These are phyloP conservation scores for Chionographis japonica DNA, from an alignment of 106 monocot species.

Conservation along the genomic window DNA sequence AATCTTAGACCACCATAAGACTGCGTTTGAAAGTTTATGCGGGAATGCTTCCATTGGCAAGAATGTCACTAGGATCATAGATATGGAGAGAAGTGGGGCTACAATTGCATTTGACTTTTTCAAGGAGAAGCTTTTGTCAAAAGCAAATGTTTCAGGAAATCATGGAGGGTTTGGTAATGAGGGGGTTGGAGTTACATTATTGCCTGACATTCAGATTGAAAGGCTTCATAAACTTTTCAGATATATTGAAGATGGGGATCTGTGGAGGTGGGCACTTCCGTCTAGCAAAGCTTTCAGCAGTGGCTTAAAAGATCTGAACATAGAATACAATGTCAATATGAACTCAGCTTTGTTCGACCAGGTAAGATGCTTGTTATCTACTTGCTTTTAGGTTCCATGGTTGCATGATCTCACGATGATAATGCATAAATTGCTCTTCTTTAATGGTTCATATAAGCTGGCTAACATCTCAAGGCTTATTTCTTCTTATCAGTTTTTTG, in stretches of 20 bases:
- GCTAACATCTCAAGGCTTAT: too few relatives aligned
- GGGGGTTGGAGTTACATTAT: slow-evolving; percentile 14
- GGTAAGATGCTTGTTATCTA: slow-evolving; percentile 24
- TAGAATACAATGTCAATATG: slow-evolving; percentile 71
- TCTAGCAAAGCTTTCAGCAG: slow-evolving; percentile 89
- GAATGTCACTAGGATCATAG: slow-evolving; percentile 78
- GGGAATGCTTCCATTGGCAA: slow-evolving; percentile 26
- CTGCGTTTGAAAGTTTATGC: slow-evolving; percentile 63
- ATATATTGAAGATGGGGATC: slow-evolving; percentile 87
- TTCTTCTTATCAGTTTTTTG: too few relatives aligned
- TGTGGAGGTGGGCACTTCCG: slow-evolving; percentile 89
- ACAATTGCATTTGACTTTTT: slow-evolving; percentile 90
- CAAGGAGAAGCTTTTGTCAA: slow-evolving; percentile 45
- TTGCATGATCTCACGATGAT: background rate
- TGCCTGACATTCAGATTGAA: slow-evolving; percentile 40
- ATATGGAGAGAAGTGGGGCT: slow-evolving; percentile 90
- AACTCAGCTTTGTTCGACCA: slow-evolving; percentile 71
- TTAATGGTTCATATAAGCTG: background rate
- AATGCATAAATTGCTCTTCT: background rate
- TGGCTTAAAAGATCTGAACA: slow-evolving; percentile 71
- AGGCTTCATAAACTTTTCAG: slow-evolving; percentile 61
- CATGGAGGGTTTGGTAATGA: slow-evolving; percentile 9
- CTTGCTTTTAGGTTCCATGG: background rate
- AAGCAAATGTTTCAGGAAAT: background rate
- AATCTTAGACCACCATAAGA: slow-evolving; percentile 96